These are phyloP conservation scores for Phytopythium cucurbitacearum DNA, from an alignment of 352 stramenopile genomes.

Conservation along the genomic window DNA sequence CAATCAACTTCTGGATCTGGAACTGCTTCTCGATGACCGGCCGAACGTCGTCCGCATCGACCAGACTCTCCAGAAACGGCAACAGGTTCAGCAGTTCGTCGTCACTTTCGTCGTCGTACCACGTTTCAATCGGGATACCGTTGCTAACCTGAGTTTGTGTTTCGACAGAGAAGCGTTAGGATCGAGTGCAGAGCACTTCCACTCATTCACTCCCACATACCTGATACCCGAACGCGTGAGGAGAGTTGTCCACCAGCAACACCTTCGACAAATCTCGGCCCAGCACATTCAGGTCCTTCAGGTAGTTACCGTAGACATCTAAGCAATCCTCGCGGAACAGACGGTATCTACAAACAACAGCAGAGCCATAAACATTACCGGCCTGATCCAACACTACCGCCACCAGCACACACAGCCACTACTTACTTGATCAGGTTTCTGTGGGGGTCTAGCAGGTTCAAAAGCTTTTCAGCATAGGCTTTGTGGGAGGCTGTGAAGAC, in stretches of 20 bases:
- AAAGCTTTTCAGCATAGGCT: slow-evolving; percentile 95
- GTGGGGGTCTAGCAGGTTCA: slow-evolving; percentile 96
- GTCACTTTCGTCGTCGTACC: slow-evolving; percentile 96
- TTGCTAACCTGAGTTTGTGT: slow-evolving; percentile 83
- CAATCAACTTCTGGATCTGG: slow-evolving; percentile 89
- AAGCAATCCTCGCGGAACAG: slow-evolving; percentile 96
- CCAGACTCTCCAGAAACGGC: slow-evolving; percentile 90
- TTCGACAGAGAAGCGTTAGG: not conserved
- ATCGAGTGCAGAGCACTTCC: slow-evolving; percentile 3
- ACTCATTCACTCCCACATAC: slow-evolving; percentile 14
- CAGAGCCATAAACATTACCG: slow-evolving; percentile 5
- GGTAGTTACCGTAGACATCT: slow-evolving; percentile 96
- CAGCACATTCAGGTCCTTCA: slow-evolving; percentile 98
- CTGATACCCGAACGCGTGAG: slow-evolving; percentile 98
- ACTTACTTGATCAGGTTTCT: slow-evolving; percentile 85
- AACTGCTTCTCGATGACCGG: slow-evolving; percentile 89
- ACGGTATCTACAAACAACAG: slow-evolving; percentile 71
- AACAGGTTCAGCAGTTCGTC: slow-evolving; percentile 96
- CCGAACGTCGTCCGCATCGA: slow-evolving; percentile 86
- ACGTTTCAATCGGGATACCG: slow-evolving; percentile 97
- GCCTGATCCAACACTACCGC: not conserved
- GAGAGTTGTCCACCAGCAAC: slow-evolving; percentile 97
- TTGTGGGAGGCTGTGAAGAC: slow-evolving; percentile 97
- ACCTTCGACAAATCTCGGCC: slow-evolving; percentile 89
- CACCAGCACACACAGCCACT: not conserved